Percentiles rank a stretch among this genome's conserved stretches.
Evolutionary conservation across 1,284 basidiomycete species (phyloP).

Genomic region (Trichosporon coremiiforme): DNA sequence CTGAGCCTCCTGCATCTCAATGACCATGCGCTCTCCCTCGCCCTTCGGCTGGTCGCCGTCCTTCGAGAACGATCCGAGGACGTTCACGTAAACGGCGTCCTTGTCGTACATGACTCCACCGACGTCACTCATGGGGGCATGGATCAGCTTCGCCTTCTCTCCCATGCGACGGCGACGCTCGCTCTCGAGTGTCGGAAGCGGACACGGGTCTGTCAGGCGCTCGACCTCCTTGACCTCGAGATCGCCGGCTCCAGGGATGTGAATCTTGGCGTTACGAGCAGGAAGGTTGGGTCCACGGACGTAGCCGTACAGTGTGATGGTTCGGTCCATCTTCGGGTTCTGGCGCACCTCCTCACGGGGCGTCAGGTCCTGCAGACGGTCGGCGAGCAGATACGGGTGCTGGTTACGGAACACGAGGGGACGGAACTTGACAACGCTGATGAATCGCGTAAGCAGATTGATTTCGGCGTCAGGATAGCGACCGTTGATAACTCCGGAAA

Average conservation of each 20-base stretch:
- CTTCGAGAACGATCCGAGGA: conserved; percentile 87
- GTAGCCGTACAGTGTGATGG: conserved; percentile 92
- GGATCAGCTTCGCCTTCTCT: conserved; percentile 92
- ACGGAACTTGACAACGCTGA: conserved; percentile 97
- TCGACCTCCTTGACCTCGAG: conserved; percentile 73
- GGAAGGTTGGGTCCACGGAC: conserved; percentile 87
- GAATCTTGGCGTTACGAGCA: conserved; percentile 73
- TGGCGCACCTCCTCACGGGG: conserved; percentile 79
- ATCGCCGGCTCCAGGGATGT: conserved; percentile 94
- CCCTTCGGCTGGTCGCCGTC: conserved; percentile 65
- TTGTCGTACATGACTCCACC: conserved; percentile 98
- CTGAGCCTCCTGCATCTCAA: conserved; percentile 86
- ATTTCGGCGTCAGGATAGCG: conserved; percentile 98
- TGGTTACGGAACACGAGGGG: conserved; percentile 92
- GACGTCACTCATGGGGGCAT: conserved; percentile 98
- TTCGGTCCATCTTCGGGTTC: conserved; percentile 79
- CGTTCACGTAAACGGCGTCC: conserved; percentile 97
- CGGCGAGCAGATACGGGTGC: conserved; percentile 94
- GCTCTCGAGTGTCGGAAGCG: conserved; percentile 84
- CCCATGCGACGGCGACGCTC: conserved; percentile 91
- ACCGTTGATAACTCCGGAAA: conserved; percentile 95
- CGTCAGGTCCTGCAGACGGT: conserved; percentile 94
- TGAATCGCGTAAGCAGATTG: conserved; percentile 92
- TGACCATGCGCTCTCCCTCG: conserved; percentile 97
- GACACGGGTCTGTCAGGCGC: conserved; percentile 87